Evolutionary conservation across 176 grass and related monocot genomes (phyloP).

Genomic region (Triticum turgidum): DNA sequence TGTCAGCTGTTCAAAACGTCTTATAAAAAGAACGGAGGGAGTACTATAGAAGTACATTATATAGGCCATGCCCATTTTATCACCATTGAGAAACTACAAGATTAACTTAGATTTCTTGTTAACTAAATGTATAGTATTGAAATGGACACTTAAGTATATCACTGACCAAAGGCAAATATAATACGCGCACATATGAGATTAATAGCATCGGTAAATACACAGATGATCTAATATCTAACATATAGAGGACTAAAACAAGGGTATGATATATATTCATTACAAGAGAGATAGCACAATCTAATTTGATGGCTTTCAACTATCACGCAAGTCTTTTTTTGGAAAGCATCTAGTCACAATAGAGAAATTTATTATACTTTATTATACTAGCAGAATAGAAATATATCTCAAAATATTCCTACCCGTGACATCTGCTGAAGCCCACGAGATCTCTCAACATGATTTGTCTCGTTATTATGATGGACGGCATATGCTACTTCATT

Average conservation of each 20-base stretch:
- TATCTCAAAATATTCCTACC: slow-evolving; percentile 51
- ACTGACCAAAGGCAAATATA: not conserved
- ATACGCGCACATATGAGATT: not conserved
- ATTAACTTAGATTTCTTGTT: not conserved
- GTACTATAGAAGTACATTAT: not conserved
- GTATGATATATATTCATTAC: slow-evolving; percentile 4
- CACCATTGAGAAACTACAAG: not conserved
- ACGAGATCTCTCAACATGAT: slow-evolving; percentile 63
- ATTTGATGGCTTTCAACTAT: not conserved
- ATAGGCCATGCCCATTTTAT: not conserved
- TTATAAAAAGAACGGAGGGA: too few relatives aligned
- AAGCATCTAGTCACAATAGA: not conserved
- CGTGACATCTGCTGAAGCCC: slow-evolving; percentile 75
- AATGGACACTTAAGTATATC: not conserved
- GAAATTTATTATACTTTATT: not conserved
- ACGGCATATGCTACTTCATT: slow-evolving; percentile 40
- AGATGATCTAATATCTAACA: too few relatives aligned
- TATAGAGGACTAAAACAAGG: not conserved
- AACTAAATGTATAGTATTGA: not conserved
- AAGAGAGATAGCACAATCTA: slow-evolving; percentile 11
- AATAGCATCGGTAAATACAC: not conserved
- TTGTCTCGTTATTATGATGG: slow-evolving; percentile 58
- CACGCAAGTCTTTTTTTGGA: not conserved
- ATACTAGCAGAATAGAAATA: not conserved
- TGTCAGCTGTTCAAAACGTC: too few relatives aligned